A percentile compares a stretch with the other conserved stretches of the same genome.
Conservation (phyloP, 129 eudicot species). For the Glebionis coronaria region DNA sequence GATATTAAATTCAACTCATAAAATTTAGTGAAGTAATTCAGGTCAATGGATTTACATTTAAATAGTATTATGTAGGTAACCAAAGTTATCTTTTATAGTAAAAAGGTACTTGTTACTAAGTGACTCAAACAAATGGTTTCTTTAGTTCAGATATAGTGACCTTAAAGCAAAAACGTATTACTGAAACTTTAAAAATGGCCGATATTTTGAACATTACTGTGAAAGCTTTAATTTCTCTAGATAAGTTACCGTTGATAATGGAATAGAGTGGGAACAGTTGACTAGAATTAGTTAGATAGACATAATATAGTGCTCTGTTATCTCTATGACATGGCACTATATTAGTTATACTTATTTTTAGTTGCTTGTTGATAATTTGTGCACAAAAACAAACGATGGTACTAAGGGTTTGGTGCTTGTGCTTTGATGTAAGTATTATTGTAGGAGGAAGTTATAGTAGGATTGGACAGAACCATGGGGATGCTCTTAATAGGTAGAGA, state of each 20-base stretch:
- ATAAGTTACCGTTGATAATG: neutral
- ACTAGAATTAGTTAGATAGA: neutral
- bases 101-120: no score
- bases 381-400: neutral
- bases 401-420: neutral
- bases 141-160: no score
- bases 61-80: no score
- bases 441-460: neutral
- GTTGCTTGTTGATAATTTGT: neutral
- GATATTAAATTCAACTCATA: no score
- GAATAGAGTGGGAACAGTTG: neutral
- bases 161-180: no score
- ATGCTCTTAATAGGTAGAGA: neutral
- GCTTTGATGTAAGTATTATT: constrained; percentile 2
- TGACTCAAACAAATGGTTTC: no score
- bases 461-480: constrained; percentile 2
- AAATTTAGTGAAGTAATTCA: no score
- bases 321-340: neutral
- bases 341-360: neutral
- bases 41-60: no score
- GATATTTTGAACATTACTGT: neutral
- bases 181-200: no score
- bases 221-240: neutral
- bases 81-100: no score
- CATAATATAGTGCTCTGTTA: neutral